A percentile compares a stretch with the other conserved stretches of the same genome.
These are phyloP conservation scores for Flaveria brownii DNA, from an alignment of 129 eudicot species.

Conservation along the genomic window DNA sequence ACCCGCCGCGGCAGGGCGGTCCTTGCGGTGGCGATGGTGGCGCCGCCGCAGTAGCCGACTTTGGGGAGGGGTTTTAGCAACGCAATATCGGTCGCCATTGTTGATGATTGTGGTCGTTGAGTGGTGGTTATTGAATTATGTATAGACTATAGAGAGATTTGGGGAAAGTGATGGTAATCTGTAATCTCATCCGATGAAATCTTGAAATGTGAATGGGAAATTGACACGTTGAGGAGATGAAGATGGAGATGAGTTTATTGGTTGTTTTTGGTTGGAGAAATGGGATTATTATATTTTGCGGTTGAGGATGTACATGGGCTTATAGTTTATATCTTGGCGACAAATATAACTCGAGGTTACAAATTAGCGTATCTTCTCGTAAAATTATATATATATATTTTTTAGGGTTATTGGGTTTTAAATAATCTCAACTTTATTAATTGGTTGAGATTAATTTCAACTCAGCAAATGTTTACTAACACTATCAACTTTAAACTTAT, in stretches of 20 bases:
- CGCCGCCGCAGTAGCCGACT: slow-evolving; percentile 34
- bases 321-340: background rate
- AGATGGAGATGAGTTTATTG: slow-evolving; percentile 30
- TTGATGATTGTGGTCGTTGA: slow-evolving; percentile 44
- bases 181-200: slow-evolving; percentile 81
- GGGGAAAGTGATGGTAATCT: slow-evolving; percentile 28
- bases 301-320: background rate
- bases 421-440: too few species aligned
- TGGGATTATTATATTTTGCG: slow-evolving; percentile 13
- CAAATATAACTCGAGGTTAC: too few species aligned
- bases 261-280: slow-evolving; percentile 13
- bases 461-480: too few species aligned
- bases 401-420: too few species aligned
- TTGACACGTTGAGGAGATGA: slow-evolving; percentile 54
- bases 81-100: slow-evolving; percentile 40
- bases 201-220: slow-evolving; percentile 39
- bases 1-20: slow-evolving; percentile 35
- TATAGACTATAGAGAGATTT: background rate
- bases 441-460: too few species aligned
- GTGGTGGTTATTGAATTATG: background rate
- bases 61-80: slow-evolving; percentile 73
- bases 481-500: too few species aligned
- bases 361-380: too few species aligned
- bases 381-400: too few species aligned
- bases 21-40: slow-evolving; percentile 32